Percentiles rank a stretch among this genome's conserved stretches.
Evolutionary conservation across 148 eudicot species (phyloP).

Genomic region (Silene latifolia): DNA sequence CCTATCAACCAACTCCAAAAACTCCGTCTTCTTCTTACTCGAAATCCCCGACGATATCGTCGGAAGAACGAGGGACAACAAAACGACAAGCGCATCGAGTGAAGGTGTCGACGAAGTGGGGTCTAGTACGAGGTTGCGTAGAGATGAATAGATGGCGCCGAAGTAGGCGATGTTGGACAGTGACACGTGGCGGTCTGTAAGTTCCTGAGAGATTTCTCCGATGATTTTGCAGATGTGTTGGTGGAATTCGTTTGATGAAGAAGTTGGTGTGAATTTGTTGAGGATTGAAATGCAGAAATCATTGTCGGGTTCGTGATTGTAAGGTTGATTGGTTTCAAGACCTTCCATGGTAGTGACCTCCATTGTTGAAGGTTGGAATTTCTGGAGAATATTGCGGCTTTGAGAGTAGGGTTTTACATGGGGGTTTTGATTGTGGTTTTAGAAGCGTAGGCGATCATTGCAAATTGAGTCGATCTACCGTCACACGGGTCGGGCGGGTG

Average conservation of each 20-base stretch:
- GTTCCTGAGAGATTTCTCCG: conserved; percentile 69
- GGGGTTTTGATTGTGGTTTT: neutral
- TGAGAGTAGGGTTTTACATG: conserved; percentile 8
- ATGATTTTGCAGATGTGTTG: conserved; percentile 62
- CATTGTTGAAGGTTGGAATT: conserved; percentile 5
- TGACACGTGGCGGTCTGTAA: conserved; percentile 50
- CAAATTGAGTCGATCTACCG: no score
- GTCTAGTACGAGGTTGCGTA: conserved; percentile 42
- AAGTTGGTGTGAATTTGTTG: conserved; percentile 29
- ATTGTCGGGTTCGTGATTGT: neutral
- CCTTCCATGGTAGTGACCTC: conserved; percentile 30
- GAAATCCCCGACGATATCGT: conserved; percentile 31
- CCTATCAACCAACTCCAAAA: conserved; percentile 41
- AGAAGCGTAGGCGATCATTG: neutral
- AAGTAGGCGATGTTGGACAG: conserved; percentile 64
- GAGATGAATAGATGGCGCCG: conserved; percentile 63
- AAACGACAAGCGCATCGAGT: conserved; percentile 46
- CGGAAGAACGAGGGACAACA: conserved; percentile 48
- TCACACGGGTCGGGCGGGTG: no score
- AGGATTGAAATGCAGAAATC: conserved; percentile 55
- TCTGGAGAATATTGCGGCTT: neutral
- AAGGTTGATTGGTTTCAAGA: conserved; percentile 29
- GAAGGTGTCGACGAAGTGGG: conserved; percentile 24
- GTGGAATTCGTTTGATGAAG: conserved; percentile 46
- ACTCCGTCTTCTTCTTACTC: conserved; percentile 33